These are phyloP conservation scores for Powellomyces hirtus DNA, from an alignment of 192 early-diverging fungal species.

Conservation along the genomic window DNA sequence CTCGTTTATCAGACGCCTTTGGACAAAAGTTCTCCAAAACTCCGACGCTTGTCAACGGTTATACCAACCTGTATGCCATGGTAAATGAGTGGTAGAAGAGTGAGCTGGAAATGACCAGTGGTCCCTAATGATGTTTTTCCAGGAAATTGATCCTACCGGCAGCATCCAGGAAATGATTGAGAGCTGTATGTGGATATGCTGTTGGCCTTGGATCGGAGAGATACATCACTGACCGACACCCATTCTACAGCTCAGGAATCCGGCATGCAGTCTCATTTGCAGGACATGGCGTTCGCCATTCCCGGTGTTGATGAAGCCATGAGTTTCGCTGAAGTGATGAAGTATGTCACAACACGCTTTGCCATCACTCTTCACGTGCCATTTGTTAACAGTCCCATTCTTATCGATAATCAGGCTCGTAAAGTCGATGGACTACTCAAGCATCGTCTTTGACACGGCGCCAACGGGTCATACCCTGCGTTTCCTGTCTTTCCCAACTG, in stretches of 20 bases:
- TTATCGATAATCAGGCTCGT: conserved; percentile 62
- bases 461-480: conserved; percentile 99
- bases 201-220: too few relatives aligned
- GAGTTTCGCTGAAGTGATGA: conserved; percentile 99
- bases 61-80: conserved; percentile 96
- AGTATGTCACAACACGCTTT: conserved; percentile 48
- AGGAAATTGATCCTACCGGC: conserved; percentile 99
- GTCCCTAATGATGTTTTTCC: neutral
- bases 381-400: neutral
- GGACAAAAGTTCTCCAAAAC: conserved; percentile 98
- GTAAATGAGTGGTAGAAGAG: conserved; percentile 33
- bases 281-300: conserved; percentile 98
- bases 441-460: conserved; percentile 99
- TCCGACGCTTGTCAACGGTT: conserved; percentile 91
- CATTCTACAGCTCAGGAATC: conserved; percentile 39
- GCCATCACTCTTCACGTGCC: too few relatives aligned
- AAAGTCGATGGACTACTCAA: conserved; percentile 98
- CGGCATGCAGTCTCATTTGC: conserved; percentile 55
- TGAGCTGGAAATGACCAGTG: neutral
- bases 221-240: neutral
- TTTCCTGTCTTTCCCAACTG: conserved; percentile 96
- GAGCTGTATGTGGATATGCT: conserved; percentile 56
- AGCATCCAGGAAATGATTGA: conserved; percentile 99
- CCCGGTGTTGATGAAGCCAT: conserved; percentile 99
- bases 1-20: conserved; percentile 73